Evolutionary conservation across 2,329 filamentous ascomycete genomes (phyloP).

Genomic region (Thelonectria rubi): DNA sequence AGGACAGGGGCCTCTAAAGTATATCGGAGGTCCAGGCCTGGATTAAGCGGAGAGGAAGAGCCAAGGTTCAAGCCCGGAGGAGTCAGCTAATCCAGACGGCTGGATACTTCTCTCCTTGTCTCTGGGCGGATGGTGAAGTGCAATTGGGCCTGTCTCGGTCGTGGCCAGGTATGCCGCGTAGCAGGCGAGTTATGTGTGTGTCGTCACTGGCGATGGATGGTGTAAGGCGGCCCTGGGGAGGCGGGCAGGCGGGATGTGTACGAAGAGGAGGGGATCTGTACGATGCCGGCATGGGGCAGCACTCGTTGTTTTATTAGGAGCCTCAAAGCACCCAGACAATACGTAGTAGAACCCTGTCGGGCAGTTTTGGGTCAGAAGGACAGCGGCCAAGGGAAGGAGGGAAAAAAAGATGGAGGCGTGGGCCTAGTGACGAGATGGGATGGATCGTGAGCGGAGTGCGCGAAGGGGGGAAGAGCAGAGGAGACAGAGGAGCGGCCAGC

Average conservation of each 20-base stretch:
- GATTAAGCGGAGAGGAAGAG: constrained; percentile 32
- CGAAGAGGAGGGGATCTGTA: constrained; percentile 14
- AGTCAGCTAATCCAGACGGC: constrained; percentile 14
- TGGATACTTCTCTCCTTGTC: constrained; percentile 11
- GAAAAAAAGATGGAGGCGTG: constrained; percentile 14
- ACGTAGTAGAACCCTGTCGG: constrained; percentile 8
- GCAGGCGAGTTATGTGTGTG: constrained; percentile 11
- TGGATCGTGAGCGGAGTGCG: constrained; percentile 21
- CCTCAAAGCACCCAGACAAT: constrained; percentile 17
- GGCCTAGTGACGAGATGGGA: constrained; percentile 16
- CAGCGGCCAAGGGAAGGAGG: constrained; percentile 6
- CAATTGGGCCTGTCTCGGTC: constrained; percentile 10
- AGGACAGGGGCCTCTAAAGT: constrained; percentile 36
- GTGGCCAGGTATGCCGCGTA: neutral
- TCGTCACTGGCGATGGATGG: constrained; percentile 20
- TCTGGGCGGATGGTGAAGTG: constrained; percentile 19
- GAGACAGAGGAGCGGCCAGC: constrained; percentile 1
- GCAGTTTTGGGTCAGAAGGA: constrained; percentile 19
- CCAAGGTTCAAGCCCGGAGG: constrained; percentile 24
- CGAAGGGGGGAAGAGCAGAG: constrained; percentile 7
- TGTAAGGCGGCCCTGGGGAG: constrained; percentile 6
- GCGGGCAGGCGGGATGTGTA: constrained; percentile 7
- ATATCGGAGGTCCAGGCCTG: constrained; percentile 39
- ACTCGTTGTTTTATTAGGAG: constrained; percentile 23
- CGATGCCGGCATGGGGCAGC: constrained; percentile 19